Conservation (phyloP, 2,329 filamentous ascomycete genomes). For the Esteya vermicola region DNA sequence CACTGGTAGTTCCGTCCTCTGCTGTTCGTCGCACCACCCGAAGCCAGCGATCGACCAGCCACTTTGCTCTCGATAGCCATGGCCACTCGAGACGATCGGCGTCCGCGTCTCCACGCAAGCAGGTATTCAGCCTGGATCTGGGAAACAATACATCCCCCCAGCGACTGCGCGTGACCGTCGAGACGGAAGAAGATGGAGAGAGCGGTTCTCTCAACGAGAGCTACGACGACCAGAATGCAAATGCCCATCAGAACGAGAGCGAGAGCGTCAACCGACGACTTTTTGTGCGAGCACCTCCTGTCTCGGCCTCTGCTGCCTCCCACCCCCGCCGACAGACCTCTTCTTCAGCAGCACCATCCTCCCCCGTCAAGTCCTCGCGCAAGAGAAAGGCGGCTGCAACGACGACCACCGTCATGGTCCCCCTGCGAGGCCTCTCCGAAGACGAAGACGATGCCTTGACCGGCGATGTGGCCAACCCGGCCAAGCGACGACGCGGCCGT, state of each 20-base stretch:
- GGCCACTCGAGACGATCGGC: conserved; percentile 8
- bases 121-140: conserved; percentile 41
- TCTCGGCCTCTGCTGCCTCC: conserved; percentile 17
- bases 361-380: conserved; percentile 9
- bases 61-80: conserved; percentile 19
- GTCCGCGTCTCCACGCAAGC: conserved; percentile 34
- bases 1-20: conserved; percentile 9
- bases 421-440: conserved; percentile 29
- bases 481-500: conserved; percentile 15
- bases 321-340: conserved; percentile 14
- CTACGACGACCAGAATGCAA: conserved; percentile 5
- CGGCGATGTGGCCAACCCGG: conserved; percentile 29
- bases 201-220: too few species aligned
- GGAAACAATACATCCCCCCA: conserved; percentile 35
- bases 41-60: conserved; percentile 25
- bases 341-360: background rate
- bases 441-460: conserved; percentile 23
- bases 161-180: conserved; percentile 39
- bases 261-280: conserved; percentile 19
- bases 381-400: conserved; percentile 27
- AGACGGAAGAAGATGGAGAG: conserved; percentile 24
- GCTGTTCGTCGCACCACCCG: conserved; percentile 26
- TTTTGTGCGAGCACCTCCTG: conserved; percentile 13
- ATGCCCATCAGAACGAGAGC: background rate
- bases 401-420: conserved; percentile 23